Conservation (phyloP, 768 basidiomycete genomes). For the Mycena alexandri region DNA sequence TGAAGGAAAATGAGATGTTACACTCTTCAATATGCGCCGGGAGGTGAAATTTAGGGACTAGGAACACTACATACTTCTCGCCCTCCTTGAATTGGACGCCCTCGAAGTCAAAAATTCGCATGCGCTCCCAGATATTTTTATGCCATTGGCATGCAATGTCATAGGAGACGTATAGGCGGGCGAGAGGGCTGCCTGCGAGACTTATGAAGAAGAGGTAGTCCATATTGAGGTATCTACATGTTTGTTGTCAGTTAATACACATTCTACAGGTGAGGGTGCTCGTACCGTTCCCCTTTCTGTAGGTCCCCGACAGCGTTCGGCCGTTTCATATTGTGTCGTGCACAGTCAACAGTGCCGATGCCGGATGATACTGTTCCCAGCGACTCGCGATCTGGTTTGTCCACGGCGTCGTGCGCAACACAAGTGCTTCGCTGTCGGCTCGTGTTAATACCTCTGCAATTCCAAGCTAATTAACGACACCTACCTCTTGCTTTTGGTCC, state of each 20-base stretch:
- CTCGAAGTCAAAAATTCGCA: neutral
- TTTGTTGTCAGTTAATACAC: too few species aligned
- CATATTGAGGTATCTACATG: neutral
- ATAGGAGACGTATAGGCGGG: neutral
- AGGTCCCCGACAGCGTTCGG: neutral
- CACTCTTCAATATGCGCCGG: constrained; percentile 43
- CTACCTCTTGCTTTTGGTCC: too few species aligned
- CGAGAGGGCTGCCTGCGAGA: neutral
- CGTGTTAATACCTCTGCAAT: too few species aligned
- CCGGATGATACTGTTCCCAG: too few species aligned
- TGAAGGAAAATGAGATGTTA: constrained; percentile 46
- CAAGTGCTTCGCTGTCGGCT: too few species aligned
- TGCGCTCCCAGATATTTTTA: neutral
- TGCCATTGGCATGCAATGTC: too few species aligned
- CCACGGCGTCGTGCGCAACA: too few species aligned
- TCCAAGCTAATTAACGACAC: too few species aligned
- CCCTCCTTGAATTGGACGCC: constrained; percentile 14
- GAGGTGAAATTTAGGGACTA: constrained; percentile 50
- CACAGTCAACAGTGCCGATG: neutral
- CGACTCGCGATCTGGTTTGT: too few species aligned
- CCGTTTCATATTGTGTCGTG: neutral
- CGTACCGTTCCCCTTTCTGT: neutral
- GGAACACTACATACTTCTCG: constrained; percentile 8
- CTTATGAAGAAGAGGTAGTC: constrained; percentile 1
- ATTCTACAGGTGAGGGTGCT: neutral